These are phyloP conservation scores for Trypanosoma rangeli DNA, from an alignment of 208 protist genomes.

Conservation along the genomic window DNA sequence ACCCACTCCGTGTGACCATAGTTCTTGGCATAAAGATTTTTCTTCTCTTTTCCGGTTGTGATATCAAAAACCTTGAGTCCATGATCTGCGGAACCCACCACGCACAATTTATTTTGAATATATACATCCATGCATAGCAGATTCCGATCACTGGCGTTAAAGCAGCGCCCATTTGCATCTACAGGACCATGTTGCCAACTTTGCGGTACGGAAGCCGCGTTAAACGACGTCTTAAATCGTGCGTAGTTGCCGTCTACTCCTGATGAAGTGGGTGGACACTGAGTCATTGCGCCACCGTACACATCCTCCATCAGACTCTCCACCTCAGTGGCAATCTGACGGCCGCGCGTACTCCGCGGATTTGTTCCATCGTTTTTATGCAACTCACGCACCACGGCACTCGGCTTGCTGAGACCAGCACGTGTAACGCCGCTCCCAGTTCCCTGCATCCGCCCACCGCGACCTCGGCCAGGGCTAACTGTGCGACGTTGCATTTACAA, in stretches of 20 bases:
- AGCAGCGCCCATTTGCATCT: conserved; percentile 45
- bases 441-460: conserved; percentile 6
- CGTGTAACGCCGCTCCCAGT: conserved; percentile 11
- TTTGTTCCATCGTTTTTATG: conserved; percentile 36
- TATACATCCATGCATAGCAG: conserved; percentile 88
- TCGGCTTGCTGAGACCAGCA: conserved; percentile 18
- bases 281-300: conserved; percentile 36
- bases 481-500: conserved; percentile 22
- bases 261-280: conserved; percentile 15
- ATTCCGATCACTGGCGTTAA: conserved; percentile 82
- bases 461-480: conserved; percentile 8
- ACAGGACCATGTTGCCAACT: conserved; percentile 53
- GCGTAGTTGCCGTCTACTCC: conserved; percentile 8
- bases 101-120: conserved; percentile 33
- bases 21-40: conserved; percentile 73
- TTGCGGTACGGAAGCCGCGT: conserved; percentile 13
- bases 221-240: conserved; percentile 25
- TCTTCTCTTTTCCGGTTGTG: conserved; percentile 40
- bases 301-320: conserved; percentile 59
- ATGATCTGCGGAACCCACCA: conserved; percentile 86
- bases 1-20: conserved; percentile 91
- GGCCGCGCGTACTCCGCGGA: conserved; percentile 32
- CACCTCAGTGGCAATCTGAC: conserved; percentile 57
- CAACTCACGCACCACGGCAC: conserved; percentile 31
- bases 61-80: conserved; percentile 86